These are phyloP conservation scores for Chaetomium globosum DNA, from an alignment of 2,329 filamentous ascomycete species.

Conservation along the genomic window DNA sequence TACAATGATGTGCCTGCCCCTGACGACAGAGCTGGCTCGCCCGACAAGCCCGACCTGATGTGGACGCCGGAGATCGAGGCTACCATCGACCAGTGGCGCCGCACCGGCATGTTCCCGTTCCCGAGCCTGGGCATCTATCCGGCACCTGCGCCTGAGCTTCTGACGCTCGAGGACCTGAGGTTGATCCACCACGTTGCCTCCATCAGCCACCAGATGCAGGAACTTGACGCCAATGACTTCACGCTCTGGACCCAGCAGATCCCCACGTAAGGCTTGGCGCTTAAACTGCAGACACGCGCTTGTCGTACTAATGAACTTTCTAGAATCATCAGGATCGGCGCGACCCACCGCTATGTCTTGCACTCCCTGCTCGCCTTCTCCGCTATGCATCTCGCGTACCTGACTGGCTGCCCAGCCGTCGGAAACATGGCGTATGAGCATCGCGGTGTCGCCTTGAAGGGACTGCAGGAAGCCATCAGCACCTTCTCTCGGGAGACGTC, in stretches of 20 bases:
- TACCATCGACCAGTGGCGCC: conserved; percentile 79
- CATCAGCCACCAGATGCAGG: conserved; percentile 79
- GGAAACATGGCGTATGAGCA: conserved; percentile 89
- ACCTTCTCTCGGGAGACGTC: conserved; percentile 83
- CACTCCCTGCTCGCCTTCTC: conserved; percentile 89
- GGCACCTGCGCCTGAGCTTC: conserved; percentile 70
- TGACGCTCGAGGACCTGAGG: conserved; percentile 77
- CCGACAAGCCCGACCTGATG: conserved; percentile 70
- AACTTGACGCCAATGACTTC: conserved; percentile 76
- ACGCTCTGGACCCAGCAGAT: conserved; percentile 93
- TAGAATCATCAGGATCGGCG: conserved; percentile 80
- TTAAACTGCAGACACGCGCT: conserved; percentile 22
- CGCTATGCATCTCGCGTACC: conserved; percentile 89
- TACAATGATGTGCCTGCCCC: conserved; percentile 85
- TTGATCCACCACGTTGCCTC: conserved; percentile 89
- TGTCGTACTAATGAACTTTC: conserved; percentile 36
- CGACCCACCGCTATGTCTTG: conserved; percentile 87
- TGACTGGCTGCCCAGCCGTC: conserved; percentile 82
- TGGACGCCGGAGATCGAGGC: conserved; percentile 86
- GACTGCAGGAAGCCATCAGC: conserved; percentile 83
- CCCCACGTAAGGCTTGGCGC: conserved; percentile 68
- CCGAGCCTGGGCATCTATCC: conserved; percentile 77
- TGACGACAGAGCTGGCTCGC: conserved; percentile 63
- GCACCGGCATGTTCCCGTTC: conserved; percentile 83
- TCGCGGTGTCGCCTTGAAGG: conserved; percentile 80